Base-by-base conservation (phyloP, 2,329 filamentous ascomycete species). In the Zymoseptoria tritici region DNA sequence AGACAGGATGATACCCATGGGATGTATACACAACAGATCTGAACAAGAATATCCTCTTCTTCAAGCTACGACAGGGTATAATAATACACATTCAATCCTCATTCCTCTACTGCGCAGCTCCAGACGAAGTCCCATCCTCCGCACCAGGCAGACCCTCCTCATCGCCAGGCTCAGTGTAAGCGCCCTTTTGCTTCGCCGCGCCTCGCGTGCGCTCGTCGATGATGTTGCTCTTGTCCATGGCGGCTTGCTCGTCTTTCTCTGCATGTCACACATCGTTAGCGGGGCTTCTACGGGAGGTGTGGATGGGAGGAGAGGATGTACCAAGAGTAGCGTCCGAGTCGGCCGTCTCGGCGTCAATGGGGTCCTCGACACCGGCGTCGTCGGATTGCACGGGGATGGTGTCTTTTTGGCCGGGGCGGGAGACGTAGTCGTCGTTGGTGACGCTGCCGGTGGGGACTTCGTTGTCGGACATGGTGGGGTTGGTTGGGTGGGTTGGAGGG, bases 161-260 rank as follows among this genome's bases (percentile, higher is more conserved):
- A 64, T 82, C 80, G 29, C 78, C 77, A n/a, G 79, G 80, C 74
- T 82, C 80, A 1, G 68, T 63, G 64, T 82, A 82, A 0, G 73
- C 72, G 19, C 79, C 79, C 42, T 70, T 62, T 49, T 71, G 42
- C 72, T 79, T 79, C 0, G 76, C 68, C 0, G 78, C 79, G 58
- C 79, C 79, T 19, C 80, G 74, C 7, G 79, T 81, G 29, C 78
- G 77, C 24, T 70, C 71, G 3, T 76, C 72, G 5, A 82, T 65
- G 49, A 82, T 80, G 62, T 81, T 81, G 57, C 60, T 67, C 62
- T 74, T 58, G 57, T 82, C 75, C 51, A 82, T 81, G 2, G 79
- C 79, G 2, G 80, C 78, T 2, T 69, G 69, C 21, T 82, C 80
- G 56, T 82, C 80, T 7, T 71, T 71, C 49, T 72, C 78, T 80